phyloP scores from a whole-genome alignment of 2,329 filamentous ascomycete genomes.

The Davidsoniella neocaledoniae region DNA sequence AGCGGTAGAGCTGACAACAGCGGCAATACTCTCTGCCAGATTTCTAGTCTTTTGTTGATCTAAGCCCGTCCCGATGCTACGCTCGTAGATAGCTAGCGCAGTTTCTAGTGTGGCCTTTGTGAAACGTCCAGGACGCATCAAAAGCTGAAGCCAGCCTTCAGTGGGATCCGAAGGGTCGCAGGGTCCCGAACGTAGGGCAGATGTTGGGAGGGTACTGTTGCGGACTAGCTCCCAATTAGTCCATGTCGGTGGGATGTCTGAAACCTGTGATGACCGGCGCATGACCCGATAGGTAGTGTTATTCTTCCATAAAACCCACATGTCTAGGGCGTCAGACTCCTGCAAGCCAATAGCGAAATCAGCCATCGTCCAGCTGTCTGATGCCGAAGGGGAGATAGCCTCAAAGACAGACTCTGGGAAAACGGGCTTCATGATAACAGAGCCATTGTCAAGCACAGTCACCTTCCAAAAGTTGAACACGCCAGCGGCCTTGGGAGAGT shows the following conservation, averaged over 20 bases:
- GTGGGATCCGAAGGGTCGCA: conserved; percentile 53
- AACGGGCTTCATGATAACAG: conserved; percentile 51
- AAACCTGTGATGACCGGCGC: conserved; percentile 54
- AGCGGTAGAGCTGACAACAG: conserved; percentile 53
- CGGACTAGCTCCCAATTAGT: conserved; percentile 54
- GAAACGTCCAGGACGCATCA: conserved; percentile 73
- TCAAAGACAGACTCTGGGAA: conserved; percentile 38
- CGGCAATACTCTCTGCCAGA: conserved; percentile 60
- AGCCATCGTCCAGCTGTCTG: conserved; percentile 62
- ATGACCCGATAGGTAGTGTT: conserved; percentile 64
- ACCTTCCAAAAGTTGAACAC: conserved; percentile 88
- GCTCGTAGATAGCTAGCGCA: conserved; percentile 65
- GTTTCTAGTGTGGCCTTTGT: conserved; percentile 66
- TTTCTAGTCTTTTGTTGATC: conserved; percentile 32
- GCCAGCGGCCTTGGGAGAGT: conserved; percentile 71
- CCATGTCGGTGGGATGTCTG: conserved; percentile 46
- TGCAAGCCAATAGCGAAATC: conserved; percentile 52
- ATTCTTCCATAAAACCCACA: conserved; percentile 77
- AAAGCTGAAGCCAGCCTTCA: conserved; percentile 72
- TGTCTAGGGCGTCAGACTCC: conserved; percentile 34
- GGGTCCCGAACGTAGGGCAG: conserved; percentile 36
- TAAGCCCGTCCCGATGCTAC: conserved; percentile 32
- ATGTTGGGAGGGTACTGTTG: conserved; percentile 38
- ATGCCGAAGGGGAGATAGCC: conserved; percentile 52
- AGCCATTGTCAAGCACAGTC: conserved; percentile 47